Base-by-base conservation (phyloP, 2,329 filamentous ascomycete genomes). In the Calonectria henricotiae region DNA sequence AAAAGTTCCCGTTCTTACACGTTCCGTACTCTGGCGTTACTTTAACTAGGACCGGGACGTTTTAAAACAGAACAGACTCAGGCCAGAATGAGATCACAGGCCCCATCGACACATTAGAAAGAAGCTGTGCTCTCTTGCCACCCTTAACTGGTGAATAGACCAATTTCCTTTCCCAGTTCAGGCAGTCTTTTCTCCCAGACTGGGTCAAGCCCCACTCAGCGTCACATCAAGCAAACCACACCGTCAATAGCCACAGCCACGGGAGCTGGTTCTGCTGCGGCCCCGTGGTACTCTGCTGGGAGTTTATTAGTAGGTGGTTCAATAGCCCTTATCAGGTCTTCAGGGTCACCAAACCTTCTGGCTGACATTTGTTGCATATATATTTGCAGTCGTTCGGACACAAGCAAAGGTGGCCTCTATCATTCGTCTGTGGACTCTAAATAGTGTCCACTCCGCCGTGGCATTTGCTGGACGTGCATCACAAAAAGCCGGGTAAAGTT, bases 191-290 rank as follows among this genome's bases (percentile, higher is more conserved):
- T 23, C 15, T 41, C 30, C 15, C 17, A 61, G 65, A 58, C 63
- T 68, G 60, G 66, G 58, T 68, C 64, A 41, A 63, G 58, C 74
- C 75, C 75, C 68, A 73, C 75, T 65, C 39, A 13, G 68, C 62
- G 63, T 77, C 74, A 77, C 74, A 66, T 76, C 75, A 74, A 74
- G 66, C 74, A 77, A 72, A 71, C 67, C 67, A 70, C 62, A 58
- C 75, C 74, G 65, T 77, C 73, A 76, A 74, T 68, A 72, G 54
- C 66, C 71, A 72, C 71, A 65, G 49, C 66, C 70, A 72, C 71
- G 47, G 67, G 58, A 73, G 65, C 64, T 67, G 68, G 73, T 66
- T 73, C 72, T 65, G 71, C 72, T 65, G 71, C 72, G 71, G 72
- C 68, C 47, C 65, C 65, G 51, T 69, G 66, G 73, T 68, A 67